Conservation (phyloP, 2,329 filamentous ascomycete genomes). For the Coniochaeta sp. region DNA sequence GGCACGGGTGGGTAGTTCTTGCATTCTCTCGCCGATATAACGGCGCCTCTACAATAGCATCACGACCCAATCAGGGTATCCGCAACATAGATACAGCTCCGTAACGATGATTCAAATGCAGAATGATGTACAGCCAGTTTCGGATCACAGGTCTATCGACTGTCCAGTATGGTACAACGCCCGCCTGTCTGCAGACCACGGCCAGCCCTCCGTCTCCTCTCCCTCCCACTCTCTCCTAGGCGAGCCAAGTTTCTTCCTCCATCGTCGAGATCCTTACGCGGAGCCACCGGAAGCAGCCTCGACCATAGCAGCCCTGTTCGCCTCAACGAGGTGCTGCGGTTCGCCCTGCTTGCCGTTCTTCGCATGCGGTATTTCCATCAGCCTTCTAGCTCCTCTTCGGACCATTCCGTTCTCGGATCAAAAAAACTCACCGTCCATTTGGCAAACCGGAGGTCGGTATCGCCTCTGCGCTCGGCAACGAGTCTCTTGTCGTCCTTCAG, state of each 20-base stretch:
- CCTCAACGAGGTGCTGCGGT: conserved; percentile 59
- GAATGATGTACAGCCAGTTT: not conserved
- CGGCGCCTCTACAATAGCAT: conserved; percentile 2
- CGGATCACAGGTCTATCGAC: conserved; percentile 6
- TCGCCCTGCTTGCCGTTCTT: conserved; percentile 98
- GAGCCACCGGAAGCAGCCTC: conserved; percentile 19
- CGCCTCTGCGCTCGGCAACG: conserved; percentile 78
- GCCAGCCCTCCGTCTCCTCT: not conserved
- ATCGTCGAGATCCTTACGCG: not conserved
- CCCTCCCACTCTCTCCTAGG: not conserved
- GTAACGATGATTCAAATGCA: not conserved
- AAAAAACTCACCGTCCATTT: conserved; percentile 95
- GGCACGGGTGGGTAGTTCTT: not conserved
- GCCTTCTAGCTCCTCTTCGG: not conserved
- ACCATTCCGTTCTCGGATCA: not conserved
- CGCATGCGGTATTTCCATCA: conserved; percentile 25
- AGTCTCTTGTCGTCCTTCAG: conserved; percentile 94
- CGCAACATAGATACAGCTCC: not conserved
- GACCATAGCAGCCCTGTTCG: conserved; percentile 35
- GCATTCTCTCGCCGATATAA: not conserved
- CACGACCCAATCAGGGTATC: not conserved
- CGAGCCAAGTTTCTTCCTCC: not conserved
- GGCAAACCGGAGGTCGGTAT: conserved; percentile 81
- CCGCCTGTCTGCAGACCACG: not conserved
- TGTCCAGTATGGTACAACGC: conserved; percentile 1